Conservation (phyloP, 2,329 filamentous ascomycete species). For the Alternaria angustiovoidea region DNA sequence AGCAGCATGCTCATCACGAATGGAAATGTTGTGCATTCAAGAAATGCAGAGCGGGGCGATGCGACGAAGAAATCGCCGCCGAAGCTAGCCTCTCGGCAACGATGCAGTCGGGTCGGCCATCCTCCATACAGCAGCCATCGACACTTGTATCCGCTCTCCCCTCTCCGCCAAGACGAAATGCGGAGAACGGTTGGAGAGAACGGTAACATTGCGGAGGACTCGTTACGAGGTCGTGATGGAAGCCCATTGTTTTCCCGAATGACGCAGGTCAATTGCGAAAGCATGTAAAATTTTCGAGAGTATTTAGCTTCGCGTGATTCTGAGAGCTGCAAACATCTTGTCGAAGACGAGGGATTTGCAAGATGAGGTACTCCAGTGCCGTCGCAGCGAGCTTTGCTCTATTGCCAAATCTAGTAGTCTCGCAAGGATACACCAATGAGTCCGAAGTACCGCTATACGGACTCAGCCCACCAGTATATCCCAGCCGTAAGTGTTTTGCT, state of each 20-base stretch:
- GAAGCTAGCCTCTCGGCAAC: not conserved
- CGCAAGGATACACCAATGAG: conserved; percentile 36
- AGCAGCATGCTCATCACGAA: not conserved
- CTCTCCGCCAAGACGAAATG: conserved; percentile 25
- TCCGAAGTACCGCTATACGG: conserved; percentile 42
- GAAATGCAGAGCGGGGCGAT: not conserved
- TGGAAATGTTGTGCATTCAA: not conserved
- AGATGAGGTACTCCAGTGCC: conserved; percentile 14
- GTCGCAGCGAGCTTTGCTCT: conserved; percentile 17
- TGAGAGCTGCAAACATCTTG: not conserved
- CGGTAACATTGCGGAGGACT: conserved; percentile 15
- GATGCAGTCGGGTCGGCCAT: not conserved
- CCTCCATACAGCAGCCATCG: not conserved
- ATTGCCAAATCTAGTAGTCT: conserved; percentile 10
- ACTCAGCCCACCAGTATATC: conserved; percentile 41
- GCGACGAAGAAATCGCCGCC: not conserved
- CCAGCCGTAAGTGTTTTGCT: conserved; percentile 31
- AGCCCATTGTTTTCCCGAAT: not conserved
- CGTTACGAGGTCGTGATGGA: conserved; percentile 18
- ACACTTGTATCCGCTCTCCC: conserved; percentile 13
- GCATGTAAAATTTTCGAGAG: not conserved
- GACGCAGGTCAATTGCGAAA: conserved; percentile 6
- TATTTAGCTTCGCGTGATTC: not conserved
- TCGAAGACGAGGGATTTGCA: not conserved
- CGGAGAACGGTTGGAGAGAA: conserved; percentile 22